phyloP scores from a whole-genome alignment of 2,329 filamentous ascomycete genomes.

The Calonectria ilicicola region DNA sequence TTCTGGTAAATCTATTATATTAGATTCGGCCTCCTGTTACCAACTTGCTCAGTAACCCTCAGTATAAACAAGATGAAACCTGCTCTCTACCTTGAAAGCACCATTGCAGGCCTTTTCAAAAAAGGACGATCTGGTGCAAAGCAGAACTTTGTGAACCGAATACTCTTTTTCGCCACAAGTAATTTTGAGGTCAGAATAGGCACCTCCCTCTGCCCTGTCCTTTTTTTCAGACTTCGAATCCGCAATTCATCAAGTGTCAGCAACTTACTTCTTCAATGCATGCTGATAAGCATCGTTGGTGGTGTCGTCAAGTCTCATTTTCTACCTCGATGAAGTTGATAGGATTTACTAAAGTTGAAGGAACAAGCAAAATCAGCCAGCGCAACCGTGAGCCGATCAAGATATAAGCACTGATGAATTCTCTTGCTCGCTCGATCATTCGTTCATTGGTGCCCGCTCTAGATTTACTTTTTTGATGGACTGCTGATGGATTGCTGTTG shows the following conservation, averaged over 20 bases:
- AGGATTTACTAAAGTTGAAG: not conserved
- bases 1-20: not conserved
- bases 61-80: not conserved
- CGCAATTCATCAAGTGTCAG: not conserved
- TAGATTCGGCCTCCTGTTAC: not conserved
- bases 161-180: not conserved
- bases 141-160: not conserved
- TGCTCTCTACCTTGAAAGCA: not conserved
- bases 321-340: not conserved
- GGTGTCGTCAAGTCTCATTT: not conserved
- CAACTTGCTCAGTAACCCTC: not conserved
- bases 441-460: not conserved
- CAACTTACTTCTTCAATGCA: not conserved
- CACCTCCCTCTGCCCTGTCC: not conserved
- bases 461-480: not conserved
- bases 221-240: not conserved
- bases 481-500: too few relatives aligned
- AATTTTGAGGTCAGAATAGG: not conserved
- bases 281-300: not conserved
- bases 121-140: not conserved
- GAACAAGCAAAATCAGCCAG: not conserved
- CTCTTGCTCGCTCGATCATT: not conserved
- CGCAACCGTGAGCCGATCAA: not conserved
- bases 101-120: not conserved
- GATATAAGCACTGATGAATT: not conserved